Conservation (phyloP, 805 yeast species). For the Barnettozyma pratensis region DNA sequence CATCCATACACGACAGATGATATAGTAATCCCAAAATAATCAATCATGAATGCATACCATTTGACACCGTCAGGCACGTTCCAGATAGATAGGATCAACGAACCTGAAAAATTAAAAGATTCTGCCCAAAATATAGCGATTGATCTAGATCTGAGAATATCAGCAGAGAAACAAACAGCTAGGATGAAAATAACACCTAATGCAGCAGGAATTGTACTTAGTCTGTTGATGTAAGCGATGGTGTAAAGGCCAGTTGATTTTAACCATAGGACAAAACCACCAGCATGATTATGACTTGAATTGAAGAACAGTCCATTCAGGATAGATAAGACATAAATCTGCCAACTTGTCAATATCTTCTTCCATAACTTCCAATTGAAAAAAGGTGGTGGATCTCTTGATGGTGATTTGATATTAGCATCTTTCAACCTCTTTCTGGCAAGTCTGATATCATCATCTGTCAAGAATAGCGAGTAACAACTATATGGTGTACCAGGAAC, state of each 20-base stretch:
- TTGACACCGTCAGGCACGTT: constrained; percentile 43
- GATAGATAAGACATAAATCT: constrained; percentile 40
- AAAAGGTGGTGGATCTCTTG: constrained; percentile 24
- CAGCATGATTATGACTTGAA: constrained; percentile 41
- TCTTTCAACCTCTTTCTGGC: constrained; percentile 40
- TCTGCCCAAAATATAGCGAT: constrained; percentile 39
- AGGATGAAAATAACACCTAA: constrained; percentile 5
- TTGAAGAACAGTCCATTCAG: constrained; percentile 53
- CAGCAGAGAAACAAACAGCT: constrained; percentile 18
- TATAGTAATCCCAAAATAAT: constrained; percentile 1
- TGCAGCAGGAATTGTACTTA: constrained; percentile 27
- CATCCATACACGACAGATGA: constrained; percentile 36
- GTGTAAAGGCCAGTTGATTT: constrained; percentile 34
- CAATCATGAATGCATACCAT: constrained; percentile 47
- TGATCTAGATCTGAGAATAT: constrained; percentile 36
- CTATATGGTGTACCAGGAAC: constrained; percentile 65
- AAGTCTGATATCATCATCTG: constrained; percentile 51
- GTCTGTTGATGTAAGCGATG: constrained; percentile 34
- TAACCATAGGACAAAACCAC: constrained; percentile 41
- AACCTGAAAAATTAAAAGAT: constrained; percentile 40
- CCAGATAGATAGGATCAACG: constrained; percentile 46
- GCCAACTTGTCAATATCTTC: constrained; percentile 48
- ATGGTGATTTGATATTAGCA: constrained; percentile 28
- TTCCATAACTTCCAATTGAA: constrained; percentile 46
- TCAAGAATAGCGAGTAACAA: constrained; percentile 46